Evolutionary conservation across 1,284 basidiomycete genomes (phyloP), one percentile per base, ranked within the genome.

Genomic region (Tranzscheliella williamsii): DNA sequence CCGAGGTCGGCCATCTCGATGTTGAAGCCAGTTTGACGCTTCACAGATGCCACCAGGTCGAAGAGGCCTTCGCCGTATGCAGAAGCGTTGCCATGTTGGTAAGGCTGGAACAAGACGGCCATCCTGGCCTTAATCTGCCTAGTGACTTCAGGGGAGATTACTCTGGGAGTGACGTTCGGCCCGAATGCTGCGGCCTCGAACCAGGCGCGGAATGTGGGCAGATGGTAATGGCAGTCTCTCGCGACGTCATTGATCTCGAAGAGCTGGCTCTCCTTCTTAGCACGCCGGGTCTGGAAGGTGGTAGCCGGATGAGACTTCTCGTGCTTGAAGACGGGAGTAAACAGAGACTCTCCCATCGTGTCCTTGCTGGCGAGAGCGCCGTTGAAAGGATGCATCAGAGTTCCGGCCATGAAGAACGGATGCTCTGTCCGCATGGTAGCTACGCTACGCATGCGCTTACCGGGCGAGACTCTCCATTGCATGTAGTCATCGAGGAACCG

Each of bases 31-130:
- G 47, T 51, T 31, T 66, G 62, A 2, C 63, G 46, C 35, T 61
- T 50, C 39, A 68, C 66, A 15, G 57, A 48, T 22, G 51, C 43
- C 16, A 61, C 62, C 20, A 67, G 38, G 33, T 65, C 52, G 34
- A 56, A 50, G 17, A 54, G 45, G 9, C 54, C 53, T 23, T 55
- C 52, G 22, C 58, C 58, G 27, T 56, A 62, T 5, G 58, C 53
- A 29, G 58, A 39, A 3, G 52, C 48, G 21, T 62, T 62, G 9
- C 58, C 58, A 21, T 52, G 47, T 43, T 62, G 42, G 27, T 62
- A 62, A n/a, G 42, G 24, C 5, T 44, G 47, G 43, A 62, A 48
- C 26, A 62, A 24, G 5, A 51, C 22, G 4, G 58, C 58, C 20
- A 62, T 56, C 17, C 48, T 47, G 6, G 58, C 48, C 44, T 55